phyloP scores from a whole-genome alignment of 768 basidiomycete genomes.

The Imleria badia region DNA sequence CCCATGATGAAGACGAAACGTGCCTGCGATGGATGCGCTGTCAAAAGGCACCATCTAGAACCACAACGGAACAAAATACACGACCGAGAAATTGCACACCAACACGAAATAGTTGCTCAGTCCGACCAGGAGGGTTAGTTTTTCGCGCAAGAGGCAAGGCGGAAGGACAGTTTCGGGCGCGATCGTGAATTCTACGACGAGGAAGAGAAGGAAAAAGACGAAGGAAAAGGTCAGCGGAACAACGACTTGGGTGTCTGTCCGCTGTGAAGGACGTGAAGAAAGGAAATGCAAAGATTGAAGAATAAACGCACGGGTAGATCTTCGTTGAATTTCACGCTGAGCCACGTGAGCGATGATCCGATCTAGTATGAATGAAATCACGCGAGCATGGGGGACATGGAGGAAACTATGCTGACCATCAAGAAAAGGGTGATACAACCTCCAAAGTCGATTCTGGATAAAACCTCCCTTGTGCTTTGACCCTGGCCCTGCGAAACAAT shows the following conservation, averaged over 20 bases:
- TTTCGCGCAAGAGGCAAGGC: conserved; percentile 60
- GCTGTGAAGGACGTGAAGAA: conserved; percentile 37
- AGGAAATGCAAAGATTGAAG: background rate
- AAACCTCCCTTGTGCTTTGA: conserved; percentile 59
- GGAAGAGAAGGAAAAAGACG: conserved; percentile 50
- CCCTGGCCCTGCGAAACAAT: conserved; percentile 53
- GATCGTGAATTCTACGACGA: conserved; percentile 58
- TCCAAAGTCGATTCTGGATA: conserved; percentile 79
- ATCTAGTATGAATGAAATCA: conserved; percentile 34
- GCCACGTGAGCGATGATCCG: conserved; percentile 63
- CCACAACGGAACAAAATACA: conserved; percentile 79
- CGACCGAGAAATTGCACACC: conserved; percentile 73
- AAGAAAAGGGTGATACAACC: conserved; percentile 62
- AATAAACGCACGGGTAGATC: conserved; percentile 44
- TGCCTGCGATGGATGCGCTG: conserved; percentile 65
- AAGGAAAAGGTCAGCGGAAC: conserved; percentile 43
- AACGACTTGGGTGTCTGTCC: conserved; percentile 53
- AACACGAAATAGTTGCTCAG: conserved; percentile 70
- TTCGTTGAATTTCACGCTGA: too few relatives aligned
- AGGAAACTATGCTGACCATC: conserved; percentile 30
- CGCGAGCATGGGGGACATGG: background rate
- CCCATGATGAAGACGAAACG: too few relatives aligned
- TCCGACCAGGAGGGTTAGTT: conserved; percentile 69
- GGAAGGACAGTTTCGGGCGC: too few relatives aligned
- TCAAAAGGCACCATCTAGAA: conserved; percentile 76